These are phyloP conservation scores for Talaromyces liani DNA, from an alignment of 495 filamentous ascomycete genomes.

Conservation along the genomic window DNA sequence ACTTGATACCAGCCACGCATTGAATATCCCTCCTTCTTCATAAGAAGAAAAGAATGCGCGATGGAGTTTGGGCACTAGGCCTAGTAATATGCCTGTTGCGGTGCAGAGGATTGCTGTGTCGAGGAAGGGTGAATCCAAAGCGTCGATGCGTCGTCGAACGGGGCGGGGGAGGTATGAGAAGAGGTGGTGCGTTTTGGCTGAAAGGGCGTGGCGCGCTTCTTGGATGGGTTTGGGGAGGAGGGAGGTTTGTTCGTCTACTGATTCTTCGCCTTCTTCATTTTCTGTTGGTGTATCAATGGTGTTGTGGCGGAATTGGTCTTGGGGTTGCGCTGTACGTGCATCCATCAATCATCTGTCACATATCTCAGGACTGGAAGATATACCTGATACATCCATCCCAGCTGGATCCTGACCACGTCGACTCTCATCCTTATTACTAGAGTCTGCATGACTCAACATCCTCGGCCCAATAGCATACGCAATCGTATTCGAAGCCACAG, in stretches of 20 bases:
- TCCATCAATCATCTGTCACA: not conserved
- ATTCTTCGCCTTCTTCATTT: slow-evolving; percentile 17
- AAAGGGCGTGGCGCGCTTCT: slow-evolving; percentile 16
- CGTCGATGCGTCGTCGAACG: slow-evolving; percentile 11
- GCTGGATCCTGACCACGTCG: not conserved
- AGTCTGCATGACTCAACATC: slow-evolving; percentile 30
- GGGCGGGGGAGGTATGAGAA: slow-evolving; percentile 11
- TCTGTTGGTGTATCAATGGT: not conserved
- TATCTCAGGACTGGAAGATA: not conserved
- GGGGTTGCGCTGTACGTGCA: not conserved
- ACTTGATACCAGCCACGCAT: slow-evolving; percentile 62
- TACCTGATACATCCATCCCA: not conserved
- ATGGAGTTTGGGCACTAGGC: slow-evolving; percentile 56
- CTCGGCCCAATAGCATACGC: slow-evolving; percentile 60
- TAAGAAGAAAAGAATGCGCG: slow-evolving; percentile 56
- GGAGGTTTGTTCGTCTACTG: slow-evolving; percentile 42
- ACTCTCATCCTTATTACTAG: slow-evolving; percentile 16
- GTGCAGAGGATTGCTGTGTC: slow-evolving; percentile 65
- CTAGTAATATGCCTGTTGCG: slow-evolving; percentile 51
- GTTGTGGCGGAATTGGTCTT: not conserved
- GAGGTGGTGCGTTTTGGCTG: slow-evolving; percentile 11
- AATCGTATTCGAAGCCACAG: slow-evolving; percentile 55
- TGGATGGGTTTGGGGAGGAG: slow-evolving; percentile 31
- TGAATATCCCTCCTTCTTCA: slow-evolving; percentile 60
- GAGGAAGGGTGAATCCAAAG: slow-evolving; percentile 34